phyloP scores from a whole-genome alignment of 106 monocot species.

The Dactylorhiza incarnata region DNA sequence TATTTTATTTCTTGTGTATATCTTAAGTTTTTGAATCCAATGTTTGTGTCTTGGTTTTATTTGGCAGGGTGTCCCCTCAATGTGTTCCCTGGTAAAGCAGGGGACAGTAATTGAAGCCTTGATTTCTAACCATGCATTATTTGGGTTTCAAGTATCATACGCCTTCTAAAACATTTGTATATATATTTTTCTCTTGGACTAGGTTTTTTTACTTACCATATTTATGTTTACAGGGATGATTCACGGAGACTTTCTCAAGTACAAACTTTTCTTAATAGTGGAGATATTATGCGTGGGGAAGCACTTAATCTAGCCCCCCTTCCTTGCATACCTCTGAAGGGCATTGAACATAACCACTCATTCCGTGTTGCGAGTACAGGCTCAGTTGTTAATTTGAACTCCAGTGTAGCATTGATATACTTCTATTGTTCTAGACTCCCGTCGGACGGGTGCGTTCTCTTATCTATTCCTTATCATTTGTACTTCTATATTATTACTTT shows the following conservation, averaged over 20 bases:
- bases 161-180: too few relatives aligned
- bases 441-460: slow-evolving; percentile 39
- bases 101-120: too few relatives aligned
- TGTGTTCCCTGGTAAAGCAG: too few relatives aligned
- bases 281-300: slow-evolving; percentile 49
- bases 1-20: too few relatives aligned
- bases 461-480: background rate
- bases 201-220: background rate
- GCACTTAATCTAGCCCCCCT: slow-evolving; percentile 27
- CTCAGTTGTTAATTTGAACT: slow-evolving; percentile 46
- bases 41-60: too few relatives aligned
- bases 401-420: slow-evolving; percentile 49
- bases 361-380: slow-evolving; percentile 56
- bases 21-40: too few relatives aligned
- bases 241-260: slow-evolving; percentile 21
- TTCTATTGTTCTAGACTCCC: slow-evolving; percentile 61
- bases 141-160: too few relatives aligned
- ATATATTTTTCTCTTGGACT: too few relatives aligned
- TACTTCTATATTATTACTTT: background rate
- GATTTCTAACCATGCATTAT: too few relatives aligned
- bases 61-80: too few relatives aligned
- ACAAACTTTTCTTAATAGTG: slow-evolving; percentile 38
- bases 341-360: slow-evolving; percentile 23
- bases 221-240: slow-evolving; percentile 34
- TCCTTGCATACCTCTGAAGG: slow-evolving; percentile 31